Conservation (phyloP, 2,329 filamentous ascomycete genomes). For the Coniochaeta sp. region DNA sequence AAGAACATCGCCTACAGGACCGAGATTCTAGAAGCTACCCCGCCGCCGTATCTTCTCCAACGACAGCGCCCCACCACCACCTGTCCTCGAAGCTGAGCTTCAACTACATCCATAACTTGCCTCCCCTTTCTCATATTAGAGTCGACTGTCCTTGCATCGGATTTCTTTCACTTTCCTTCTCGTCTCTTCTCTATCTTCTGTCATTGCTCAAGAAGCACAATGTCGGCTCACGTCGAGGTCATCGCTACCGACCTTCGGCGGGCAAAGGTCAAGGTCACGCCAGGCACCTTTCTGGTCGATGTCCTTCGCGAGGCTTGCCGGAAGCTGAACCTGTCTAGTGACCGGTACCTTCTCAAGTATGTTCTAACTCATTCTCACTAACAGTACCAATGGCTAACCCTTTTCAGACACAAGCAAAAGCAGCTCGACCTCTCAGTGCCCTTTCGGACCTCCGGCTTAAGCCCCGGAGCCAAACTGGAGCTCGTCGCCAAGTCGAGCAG, state of each 20-base stretch:
- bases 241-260: constrained; percentile 74
- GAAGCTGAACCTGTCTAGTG: constrained; percentile 67
- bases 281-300: constrained; percentile 74
- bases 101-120: too few relatives aligned
- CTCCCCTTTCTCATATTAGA: not conserved
- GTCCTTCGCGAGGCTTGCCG: constrained; percentile 81
- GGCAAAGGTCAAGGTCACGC: constrained; percentile 74
- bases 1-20: not conserved
- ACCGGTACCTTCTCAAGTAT: constrained; percentile 77
- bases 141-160: not conserved
- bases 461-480: constrained; percentile 83
- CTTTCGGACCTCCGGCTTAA: constrained; percentile 75
- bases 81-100: not conserved
- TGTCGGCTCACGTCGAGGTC: constrained; percentile 86
- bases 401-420: constrained; percentile 71
- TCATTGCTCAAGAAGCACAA: constrained; percentile 25
- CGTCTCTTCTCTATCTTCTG: not conserved
- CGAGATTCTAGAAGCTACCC: constrained; percentile 3
- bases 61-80: not conserved
- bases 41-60: not conserved
- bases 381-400: constrained; percentile 1
- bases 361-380: constrained; percentile 9
- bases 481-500: constrained; percentile 83
- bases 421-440: constrained; percentile 77
- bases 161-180: constrained; percentile 1